These are phyloP conservation scores for Tylopilus subfusipes DNA, from an alignment of 768 basidiomycete genomes.

Conservation along the genomic window DNA sequence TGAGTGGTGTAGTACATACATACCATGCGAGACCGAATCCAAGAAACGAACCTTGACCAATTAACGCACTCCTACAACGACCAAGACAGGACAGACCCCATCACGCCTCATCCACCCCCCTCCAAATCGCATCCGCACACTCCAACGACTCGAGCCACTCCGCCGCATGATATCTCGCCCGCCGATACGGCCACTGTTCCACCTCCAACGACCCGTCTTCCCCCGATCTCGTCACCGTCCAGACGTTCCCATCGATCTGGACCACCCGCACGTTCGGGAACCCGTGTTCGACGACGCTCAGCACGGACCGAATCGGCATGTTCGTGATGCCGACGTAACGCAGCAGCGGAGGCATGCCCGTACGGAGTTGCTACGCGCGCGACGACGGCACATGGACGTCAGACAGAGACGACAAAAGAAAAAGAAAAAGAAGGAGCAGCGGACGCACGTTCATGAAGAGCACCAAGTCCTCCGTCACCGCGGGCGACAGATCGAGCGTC, in stretches of 20 bases:
- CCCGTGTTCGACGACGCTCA: slow-evolving; percentile 50
- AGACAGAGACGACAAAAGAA: neutral
- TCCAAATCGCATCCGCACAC: slow-evolving; percentile 52
- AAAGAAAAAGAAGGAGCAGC: neutral
- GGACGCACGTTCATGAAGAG: slow-evolving; percentile 40
- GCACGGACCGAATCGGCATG: slow-evolving; percentile 38
- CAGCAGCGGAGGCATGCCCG: slow-evolving; percentile 51
- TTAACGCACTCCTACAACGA: no score
- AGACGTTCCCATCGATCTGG: slow-evolving; percentile 51
- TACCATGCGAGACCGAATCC: neutral
- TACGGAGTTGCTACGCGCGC: slow-evolving; percentile 51
- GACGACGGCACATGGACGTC: neutral
- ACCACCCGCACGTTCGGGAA: slow-evolving; percentile 61
- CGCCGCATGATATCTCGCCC: slow-evolving; percentile 47
- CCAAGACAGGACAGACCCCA: neutral
- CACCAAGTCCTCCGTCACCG: slow-evolving; percentile 38
- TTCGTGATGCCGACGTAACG: slow-evolving; percentile 57
- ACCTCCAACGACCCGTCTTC: slow-evolving; percentile 38
- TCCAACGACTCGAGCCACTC: slow-evolving; percentile 68
- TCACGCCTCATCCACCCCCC: slow-evolving; percentile 13
- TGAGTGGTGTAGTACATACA: neutral
- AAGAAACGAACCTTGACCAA: neutral
- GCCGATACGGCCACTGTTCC: slow-evolving; percentile 55
- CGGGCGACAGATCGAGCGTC: slow-evolving; percentile 38
- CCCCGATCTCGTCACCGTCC: slow-evolving; percentile 40